Conservation (phyloP, 805 yeast species). For the Maudiozyma saulgeensis region DNA sequence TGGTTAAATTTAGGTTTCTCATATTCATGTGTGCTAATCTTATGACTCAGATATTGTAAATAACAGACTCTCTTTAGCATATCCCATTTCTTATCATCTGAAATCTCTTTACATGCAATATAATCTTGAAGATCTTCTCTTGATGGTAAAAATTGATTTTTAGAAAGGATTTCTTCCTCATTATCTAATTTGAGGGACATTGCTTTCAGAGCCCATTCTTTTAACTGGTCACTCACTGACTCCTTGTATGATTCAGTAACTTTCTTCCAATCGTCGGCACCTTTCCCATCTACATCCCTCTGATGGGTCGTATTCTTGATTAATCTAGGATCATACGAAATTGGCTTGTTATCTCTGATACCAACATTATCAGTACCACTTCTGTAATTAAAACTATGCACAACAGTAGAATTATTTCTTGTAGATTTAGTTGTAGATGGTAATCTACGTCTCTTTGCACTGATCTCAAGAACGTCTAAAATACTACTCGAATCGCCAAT, state of each 20-base stretch:
- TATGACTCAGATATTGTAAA: slow-evolving; percentile 55
- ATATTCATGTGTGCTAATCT: slow-evolving; percentile 30
- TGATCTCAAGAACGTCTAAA: neutral
- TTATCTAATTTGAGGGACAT: slow-evolving; percentile 29
- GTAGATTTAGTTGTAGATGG: neutral
- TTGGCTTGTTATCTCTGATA: slow-evolving; percentile 69
- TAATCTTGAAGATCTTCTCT: slow-evolving; percentile 48
- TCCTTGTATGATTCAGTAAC: slow-evolving; percentile 43
- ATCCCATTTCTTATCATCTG: slow-evolving; percentile 56
- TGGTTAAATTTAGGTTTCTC: slow-evolving; percentile 2
- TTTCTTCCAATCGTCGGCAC: slow-evolving; percentile 51
- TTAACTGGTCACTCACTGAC: slow-evolving; percentile 46
- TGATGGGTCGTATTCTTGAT: slow-evolving; percentile 55
- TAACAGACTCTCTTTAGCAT: slow-evolving; percentile 64
- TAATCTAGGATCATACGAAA: slow-evolving; percentile 75
- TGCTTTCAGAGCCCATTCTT: slow-evolving; percentile 44
- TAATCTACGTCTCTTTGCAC: neutral
- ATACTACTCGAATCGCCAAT: slow-evolving; percentile 5
- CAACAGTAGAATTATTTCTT: neutral
- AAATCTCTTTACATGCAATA: slow-evolving; percentile 37
- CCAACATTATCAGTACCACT: slow-evolving; percentile 86
- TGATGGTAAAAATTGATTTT: slow-evolving; percentile 40
- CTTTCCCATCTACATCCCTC: slow-evolving; percentile 68
- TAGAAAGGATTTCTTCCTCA: slow-evolving; percentile 15
- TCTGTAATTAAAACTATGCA: slow-evolving; percentile 68